phyloP scores from a whole-genome alignment of 2,329 filamentous ascomycete genomes.

The Penicillium sp. region DNA sequence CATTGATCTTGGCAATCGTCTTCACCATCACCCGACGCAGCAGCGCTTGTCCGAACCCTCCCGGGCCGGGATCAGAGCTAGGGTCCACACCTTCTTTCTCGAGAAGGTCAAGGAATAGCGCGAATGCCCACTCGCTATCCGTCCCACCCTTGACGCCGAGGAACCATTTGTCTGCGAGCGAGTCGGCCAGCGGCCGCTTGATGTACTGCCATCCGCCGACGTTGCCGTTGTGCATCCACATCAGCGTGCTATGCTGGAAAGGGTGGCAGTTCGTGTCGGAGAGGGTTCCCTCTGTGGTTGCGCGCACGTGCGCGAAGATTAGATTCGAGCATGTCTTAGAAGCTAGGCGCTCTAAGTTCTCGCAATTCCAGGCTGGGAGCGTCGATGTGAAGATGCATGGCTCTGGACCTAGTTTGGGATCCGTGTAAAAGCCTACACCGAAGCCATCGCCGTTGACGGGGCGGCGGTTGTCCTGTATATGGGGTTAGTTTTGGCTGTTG shows the following conservation, averaged over 20 bases:
- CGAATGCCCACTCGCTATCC: conserved; percentile 97
- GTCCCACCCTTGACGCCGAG: conserved; percentile 82
- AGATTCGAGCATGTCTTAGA: conserved; percentile 87
- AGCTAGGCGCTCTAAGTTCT: conserved; percentile 86
- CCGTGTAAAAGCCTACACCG: conserved; percentile 94
- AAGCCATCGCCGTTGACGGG: conserved; percentile 98
- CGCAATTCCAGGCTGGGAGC: conserved; percentile 95
- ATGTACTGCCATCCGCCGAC: conserved; percentile 89
- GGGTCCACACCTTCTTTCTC: conserved; percentile 68
- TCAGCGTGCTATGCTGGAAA: conserved; percentile 80
- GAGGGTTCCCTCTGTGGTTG: conserved; percentile 85
- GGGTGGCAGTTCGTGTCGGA: conserved; percentile 97
- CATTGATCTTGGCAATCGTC: conserved; percentile 88
- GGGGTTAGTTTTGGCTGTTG: too few relatives aligned
- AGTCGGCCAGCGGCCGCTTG: conserved; percentile 72
- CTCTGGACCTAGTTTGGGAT: conserved; percentile 73
- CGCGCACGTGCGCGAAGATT: conserved; percentile 91
- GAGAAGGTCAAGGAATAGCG: conserved; percentile 81
- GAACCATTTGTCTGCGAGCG: conserved; percentile 85
- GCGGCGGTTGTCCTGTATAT: conserved; percentile 80
- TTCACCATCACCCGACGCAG: conserved; percentile 73
- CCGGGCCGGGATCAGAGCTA: conserved; percentile 59
- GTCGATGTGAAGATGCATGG: conserved; percentile 97
- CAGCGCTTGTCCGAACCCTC: conserved; percentile 68
- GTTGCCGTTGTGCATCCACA: conserved; percentile 99